Conservation (phyloP, 1,139 yeast genomes). For the Martiniozyma asiatica region DNA sequence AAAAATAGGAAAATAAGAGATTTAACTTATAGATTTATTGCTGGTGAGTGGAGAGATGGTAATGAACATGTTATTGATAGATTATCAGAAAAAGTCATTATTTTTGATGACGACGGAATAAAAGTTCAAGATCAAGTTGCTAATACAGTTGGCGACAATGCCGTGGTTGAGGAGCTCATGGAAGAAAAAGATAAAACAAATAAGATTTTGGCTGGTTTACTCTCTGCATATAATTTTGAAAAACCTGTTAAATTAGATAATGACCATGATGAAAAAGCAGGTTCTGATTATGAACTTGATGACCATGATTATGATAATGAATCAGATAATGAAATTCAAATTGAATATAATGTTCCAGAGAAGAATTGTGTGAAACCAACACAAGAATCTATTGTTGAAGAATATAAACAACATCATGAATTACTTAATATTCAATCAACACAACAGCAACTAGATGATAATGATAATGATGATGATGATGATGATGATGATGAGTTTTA, state of each 20-base stretch:
- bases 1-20: conserved; percentile 50
- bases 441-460: conserved; percentile 2
- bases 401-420: conserved; percentile 10
- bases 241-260: conserved; percentile 45
- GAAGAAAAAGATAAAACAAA: conserved; percentile 29
- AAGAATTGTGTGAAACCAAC: conserved; percentile 12
- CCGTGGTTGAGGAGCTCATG: conserved; percentile 21
- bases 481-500: conserved; percentile 17
- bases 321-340: conserved; percentile 10
- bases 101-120: conserved; percentile 18
- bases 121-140: conserved; percentile 21
- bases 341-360: conserved; percentile 9
- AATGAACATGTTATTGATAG: conserved; percentile 69
- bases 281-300: conserved; percentile 8
- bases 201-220: conserved; percentile 39
- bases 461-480: conserved; percentile 14
- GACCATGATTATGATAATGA: background rate
- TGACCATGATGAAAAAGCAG: conserved; percentile 21
- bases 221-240: conserved; percentile 46
- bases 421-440: background rate
- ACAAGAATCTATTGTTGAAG: conserved; percentile 19
- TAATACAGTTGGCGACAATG: conserved; percentile 21
- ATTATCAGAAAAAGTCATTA: conserved; percentile 16
- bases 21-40: conserved; percentile 45
- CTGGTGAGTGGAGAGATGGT: conserved; percentile 77